Percentiles rank a stretch among this genome's conserved stretches.
Evolutionary conservation across 495 filamentous ascomycete genomes (phyloP).

Genomic region (Aspergillus ostianus): DNA sequence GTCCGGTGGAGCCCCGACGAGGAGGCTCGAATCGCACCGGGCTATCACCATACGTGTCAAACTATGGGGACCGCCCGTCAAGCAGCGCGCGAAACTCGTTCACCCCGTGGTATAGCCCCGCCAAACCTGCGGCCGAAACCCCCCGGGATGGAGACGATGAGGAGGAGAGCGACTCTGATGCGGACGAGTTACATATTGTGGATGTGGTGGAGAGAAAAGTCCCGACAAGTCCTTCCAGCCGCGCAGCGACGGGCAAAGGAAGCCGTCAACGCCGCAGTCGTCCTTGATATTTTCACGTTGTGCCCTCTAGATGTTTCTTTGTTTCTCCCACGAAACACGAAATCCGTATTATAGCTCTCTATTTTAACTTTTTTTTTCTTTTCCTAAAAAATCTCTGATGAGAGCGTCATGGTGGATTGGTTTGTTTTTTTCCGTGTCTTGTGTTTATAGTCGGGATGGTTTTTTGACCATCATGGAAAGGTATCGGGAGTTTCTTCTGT

Average conservation of each 20-base stretch:
- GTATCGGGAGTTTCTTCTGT: too few species aligned
- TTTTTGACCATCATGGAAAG: too few species aligned
- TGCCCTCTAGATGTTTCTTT: constrained; percentile 9
- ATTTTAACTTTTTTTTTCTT: constrained; percentile 1
- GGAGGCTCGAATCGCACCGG: constrained; percentile 15
- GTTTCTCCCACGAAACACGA: not conserved
- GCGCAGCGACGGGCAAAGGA: constrained; percentile 13
- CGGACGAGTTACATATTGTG: constrained; percentile 37
- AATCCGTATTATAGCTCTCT: not conserved
- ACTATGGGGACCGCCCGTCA: constrained; percentile 19
- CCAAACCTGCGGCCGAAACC: constrained; percentile 21
- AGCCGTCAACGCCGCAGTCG: constrained; percentile 29
- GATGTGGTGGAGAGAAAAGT: constrained; percentile 31
- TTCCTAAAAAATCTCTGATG: constrained; percentile 2
- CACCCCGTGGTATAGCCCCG: constrained; percentile 14
- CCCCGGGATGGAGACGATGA: constrained; percentile 23
- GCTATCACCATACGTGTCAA: constrained; percentile 17
- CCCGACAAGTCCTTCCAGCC: constrained; percentile 21
- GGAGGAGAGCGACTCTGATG: constrained; percentile 18
- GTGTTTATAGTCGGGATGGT: too few species aligned
- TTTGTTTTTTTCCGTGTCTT: too few species aligned
- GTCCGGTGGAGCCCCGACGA: constrained; percentile 33
- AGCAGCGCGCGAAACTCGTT: constrained; percentile 19
- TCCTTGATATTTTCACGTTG: constrained; percentile 9
- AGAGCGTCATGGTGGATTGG: too few species aligned